Percentiles rank a stretch among this genome's conserved stretches.
Conservation (phyloP, 495 filamentous ascomycete species). For the Podospora bellae-mahoneyi region DNA sequence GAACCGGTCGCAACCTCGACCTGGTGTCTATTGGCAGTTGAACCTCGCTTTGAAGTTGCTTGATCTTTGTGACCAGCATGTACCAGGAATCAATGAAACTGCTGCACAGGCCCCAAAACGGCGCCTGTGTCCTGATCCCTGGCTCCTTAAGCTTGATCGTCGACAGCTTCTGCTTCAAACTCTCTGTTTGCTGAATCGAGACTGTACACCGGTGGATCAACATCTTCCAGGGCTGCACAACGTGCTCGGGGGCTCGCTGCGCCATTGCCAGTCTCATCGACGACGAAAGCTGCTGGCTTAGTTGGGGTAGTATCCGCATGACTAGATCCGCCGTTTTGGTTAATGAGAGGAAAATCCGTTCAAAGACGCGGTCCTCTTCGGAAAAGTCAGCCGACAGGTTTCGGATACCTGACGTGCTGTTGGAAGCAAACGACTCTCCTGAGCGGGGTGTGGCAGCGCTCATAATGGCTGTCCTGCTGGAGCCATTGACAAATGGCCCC, state of each 20-base stretch:
- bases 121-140: conserved; percentile 66
- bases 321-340: conserved; percentile 63
- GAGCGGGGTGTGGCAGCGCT: conserved; percentile 68
- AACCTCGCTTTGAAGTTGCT: conserved; percentile 58
- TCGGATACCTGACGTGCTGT: conserved; percentile 44
- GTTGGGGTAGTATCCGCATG: conserved; percentile 61
- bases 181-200: conserved; percentile 63
- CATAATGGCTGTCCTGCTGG: conserved; percentile 46
- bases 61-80: conserved; percentile 67
- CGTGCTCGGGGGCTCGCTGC: conserved; percentile 44
- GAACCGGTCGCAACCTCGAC: conserved; percentile 68
- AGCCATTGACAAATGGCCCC: conserved; percentile 39
- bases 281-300: conserved; percentile 59
- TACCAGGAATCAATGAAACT: conserved; percentile 72
- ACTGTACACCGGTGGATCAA: conserved; percentile 62
- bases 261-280: conserved; percentile 44
- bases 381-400: conserved; percentile 54
- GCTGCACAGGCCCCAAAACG: conserved; percentile 81
- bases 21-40: conserved; percentile 64
- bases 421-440: conserved; percentile 69
- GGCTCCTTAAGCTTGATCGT: conserved; percentile 81
- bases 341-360: conserved; percentile 72
- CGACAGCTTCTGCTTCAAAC: conserved; percentile 67
- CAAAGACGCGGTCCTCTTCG: conserved; percentile 75
- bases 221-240: conserved; percentile 64